phyloP scores from a whole-genome alignment of 2,329 filamentous ascomycete genomes.

The Colletotrichum sp. region DNA sequence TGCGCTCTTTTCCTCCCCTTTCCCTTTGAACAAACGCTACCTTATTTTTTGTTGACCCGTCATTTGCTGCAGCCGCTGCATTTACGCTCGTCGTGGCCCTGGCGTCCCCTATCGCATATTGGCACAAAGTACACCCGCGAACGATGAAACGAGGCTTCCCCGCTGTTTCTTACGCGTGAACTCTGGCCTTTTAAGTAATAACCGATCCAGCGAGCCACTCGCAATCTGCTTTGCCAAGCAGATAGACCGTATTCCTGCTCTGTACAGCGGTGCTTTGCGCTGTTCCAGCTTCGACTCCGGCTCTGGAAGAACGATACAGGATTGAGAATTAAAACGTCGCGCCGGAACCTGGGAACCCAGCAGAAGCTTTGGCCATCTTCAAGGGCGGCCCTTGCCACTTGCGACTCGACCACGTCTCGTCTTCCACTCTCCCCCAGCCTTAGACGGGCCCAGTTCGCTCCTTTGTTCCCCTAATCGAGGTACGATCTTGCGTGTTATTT shows the following conservation, averaged over 20 bases:
- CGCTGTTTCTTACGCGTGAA: slow-evolving; percentile 14
- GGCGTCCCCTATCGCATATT: slow-evolving; percentile 3
- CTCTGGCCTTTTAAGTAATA: slow-evolving; percentile 7
- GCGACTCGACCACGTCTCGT: slow-evolving; percentile 21
- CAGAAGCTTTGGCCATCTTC: slow-evolving; percentile 20
- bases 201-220: not conserved
- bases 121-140: not conserved
- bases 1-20: not conserved
- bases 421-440: slow-evolving; percentile 8
- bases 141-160: slow-evolving; percentile 13
- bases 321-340: not conserved
- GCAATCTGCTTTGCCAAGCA: slow-evolving; percentile 1
- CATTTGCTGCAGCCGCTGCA: not conserved
- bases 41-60: not conserved
- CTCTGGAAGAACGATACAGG: not conserved
- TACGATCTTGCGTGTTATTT: not conserved
- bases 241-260: not conserved
- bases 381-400: slow-evolving; percentile 17
- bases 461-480: slow-evolving; percentile 19
- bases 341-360: not conserved
- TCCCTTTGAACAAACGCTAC: not conserved
- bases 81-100: not conserved
- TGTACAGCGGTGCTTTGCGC: not conserved
- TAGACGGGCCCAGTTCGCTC: slow-evolving; percentile 4
- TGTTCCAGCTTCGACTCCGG: not conserved